phyloP scores from a whole-genome alignment of 139 green algal genomes.

The Deuterostichococcus epilithicus region DNA sequence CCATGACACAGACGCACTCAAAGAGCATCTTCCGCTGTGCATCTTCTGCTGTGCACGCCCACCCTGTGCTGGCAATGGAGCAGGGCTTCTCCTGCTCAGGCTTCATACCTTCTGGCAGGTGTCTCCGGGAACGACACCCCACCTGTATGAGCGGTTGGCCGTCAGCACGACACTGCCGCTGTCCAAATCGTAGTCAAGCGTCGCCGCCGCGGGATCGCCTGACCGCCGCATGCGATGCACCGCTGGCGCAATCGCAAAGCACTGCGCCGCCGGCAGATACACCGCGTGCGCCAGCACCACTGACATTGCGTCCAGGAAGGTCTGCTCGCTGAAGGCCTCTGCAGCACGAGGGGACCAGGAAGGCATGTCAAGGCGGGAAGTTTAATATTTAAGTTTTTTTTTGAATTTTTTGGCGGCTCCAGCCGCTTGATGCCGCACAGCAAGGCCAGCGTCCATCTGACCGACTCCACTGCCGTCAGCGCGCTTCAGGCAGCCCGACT shows the following conservation, averaged over 20 bases:
- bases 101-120: background rate
- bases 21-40: too few relatives aligned
- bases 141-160: slow-evolving; percentile 42
- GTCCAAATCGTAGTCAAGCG: slow-evolving; percentile 76
- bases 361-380: background rate
- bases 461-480: too few relatives aligned
- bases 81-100: background rate
- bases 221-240: slow-evolving; percentile 43
- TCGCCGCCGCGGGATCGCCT: slow-evolving; percentile 40
- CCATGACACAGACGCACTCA: too few relatives aligned
- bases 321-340: slow-evolving; percentile 42
- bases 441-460: background rate
- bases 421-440: background rate
- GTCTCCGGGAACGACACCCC: background rate
- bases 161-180: slow-evolving; percentile 53
- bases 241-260: slow-evolving; percentile 89
- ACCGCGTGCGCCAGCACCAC: slow-evolving; percentile 70
- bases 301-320: slow-evolving; percentile 73
- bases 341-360: slow-evolving; percentile 1
- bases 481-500: too few relatives aligned
- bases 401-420: background rate
- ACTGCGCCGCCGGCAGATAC: slow-evolving; percentile 81
- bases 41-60: too few relatives aligned
- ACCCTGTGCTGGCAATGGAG: too few relatives aligned
- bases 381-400: background rate